phyloP scores from a whole-genome alignment of 2,329 filamentous ascomycete genomes.

The Aspergillus amoenus region DNA sequence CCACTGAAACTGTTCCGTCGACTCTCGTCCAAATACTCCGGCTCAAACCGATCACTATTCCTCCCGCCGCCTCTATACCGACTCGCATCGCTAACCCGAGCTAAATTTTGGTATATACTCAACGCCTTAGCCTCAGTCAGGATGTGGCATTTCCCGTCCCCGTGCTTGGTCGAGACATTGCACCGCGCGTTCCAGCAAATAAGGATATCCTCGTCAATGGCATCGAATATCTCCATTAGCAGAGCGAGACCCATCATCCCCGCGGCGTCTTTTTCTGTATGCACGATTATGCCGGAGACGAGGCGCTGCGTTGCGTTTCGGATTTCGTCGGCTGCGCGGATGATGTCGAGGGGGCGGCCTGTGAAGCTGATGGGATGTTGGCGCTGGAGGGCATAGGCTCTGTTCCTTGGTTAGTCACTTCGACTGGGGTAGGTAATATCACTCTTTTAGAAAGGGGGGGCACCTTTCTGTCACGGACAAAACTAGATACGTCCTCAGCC shows the following conservation, averaged over 20 bases:
- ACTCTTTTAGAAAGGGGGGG: not conserved
- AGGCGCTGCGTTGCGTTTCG: not conserved
- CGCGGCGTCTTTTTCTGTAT: conserved; percentile 43
- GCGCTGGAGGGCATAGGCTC: conserved; percentile 26
- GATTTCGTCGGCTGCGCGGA: conserved; percentile 36
- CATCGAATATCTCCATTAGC: conserved; percentile 46
- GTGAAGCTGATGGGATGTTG: conserved; percentile 45
- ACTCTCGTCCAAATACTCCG: no score
- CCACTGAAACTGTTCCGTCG: no score
- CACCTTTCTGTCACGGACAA: conserved; percentile 39
- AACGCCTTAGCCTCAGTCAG: conserved; percentile 62
- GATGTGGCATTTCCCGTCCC: conserved; percentile 60
- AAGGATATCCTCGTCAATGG: conserved; percentile 45
- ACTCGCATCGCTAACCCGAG: conserved; percentile 32
- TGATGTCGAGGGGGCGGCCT: conserved; percentile 41
- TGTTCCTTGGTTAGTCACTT: not conserved
- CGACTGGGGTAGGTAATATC: not conserved
- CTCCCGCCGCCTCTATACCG: conserved; percentile 23
- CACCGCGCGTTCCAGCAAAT: conserved; percentile 49
- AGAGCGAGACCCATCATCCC: conserved; percentile 45
- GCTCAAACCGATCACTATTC: conserved; percentile 34
- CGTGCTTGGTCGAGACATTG: conserved; percentile 54
- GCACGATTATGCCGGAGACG: conserved; percentile 42
- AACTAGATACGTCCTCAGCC: conserved; percentile 37
- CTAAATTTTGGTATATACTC: conserved; percentile 37